phyloP scores from a whole-genome alignment of 208 protist genomes.

The Herpetomonas samuelpessoai region DNA sequence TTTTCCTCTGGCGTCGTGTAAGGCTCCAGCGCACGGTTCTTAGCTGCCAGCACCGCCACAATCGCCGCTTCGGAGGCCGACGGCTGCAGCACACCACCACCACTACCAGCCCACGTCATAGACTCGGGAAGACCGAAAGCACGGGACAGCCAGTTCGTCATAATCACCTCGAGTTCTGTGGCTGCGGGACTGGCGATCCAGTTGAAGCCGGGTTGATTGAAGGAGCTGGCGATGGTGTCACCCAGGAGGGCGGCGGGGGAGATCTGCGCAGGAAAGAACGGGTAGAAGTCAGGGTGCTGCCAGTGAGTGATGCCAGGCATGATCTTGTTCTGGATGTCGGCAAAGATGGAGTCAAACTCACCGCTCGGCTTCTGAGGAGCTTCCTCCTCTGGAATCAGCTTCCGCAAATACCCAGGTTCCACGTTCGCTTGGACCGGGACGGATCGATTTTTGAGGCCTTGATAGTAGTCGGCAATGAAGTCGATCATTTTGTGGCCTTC shows the following conservation, averaged over 20 bases:
- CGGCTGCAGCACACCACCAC: slow-evolving; percentile 55
- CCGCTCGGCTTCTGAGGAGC: slow-evolving; percentile 21
- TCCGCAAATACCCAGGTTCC: slow-evolving; percentile 43
- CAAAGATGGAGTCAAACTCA: slow-evolving; percentile 30
- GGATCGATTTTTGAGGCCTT: slow-evolving; percentile 22
- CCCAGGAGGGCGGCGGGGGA: slow-evolving; percentile 52
- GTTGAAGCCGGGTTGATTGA: slow-evolving; percentile 59
- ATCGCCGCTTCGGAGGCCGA: slow-evolving; percentile 41
- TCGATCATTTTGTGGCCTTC: slow-evolving; percentile 42
- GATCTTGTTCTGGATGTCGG: slow-evolving; percentile 44
- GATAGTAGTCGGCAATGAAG: slow-evolving; percentile 43
- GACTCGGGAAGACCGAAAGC: slow-evolving; percentile 32
- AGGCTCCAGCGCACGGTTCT: slow-evolving; percentile 25
- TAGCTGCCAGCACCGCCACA: slow-evolving; percentile 45
- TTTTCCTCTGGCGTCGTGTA: slow-evolving; percentile 21
- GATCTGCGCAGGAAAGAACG: slow-evolving; percentile 51
- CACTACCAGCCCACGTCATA: slow-evolving; percentile 46
- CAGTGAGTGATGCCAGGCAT: slow-evolving; percentile 71
- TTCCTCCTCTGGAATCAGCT: slow-evolving; percentile 19
- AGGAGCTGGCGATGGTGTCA: slow-evolving; percentile 41
- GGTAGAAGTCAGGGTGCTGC: slow-evolving; percentile 64
- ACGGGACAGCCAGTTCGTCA: slow-evolving; percentile 57
- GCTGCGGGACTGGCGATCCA: slow-evolving; percentile 57
- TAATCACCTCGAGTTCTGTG: slow-evolving; percentile 61
- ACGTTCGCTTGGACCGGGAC: slow-evolving; percentile 32